Percentiles rank a stretch among this genome's conserved stretches.
These are phyloP conservation scores for Coemansia sp. DNA, from an alignment of 192 early-diverging fungal genomes.

Conservation along the genomic window DNA sequence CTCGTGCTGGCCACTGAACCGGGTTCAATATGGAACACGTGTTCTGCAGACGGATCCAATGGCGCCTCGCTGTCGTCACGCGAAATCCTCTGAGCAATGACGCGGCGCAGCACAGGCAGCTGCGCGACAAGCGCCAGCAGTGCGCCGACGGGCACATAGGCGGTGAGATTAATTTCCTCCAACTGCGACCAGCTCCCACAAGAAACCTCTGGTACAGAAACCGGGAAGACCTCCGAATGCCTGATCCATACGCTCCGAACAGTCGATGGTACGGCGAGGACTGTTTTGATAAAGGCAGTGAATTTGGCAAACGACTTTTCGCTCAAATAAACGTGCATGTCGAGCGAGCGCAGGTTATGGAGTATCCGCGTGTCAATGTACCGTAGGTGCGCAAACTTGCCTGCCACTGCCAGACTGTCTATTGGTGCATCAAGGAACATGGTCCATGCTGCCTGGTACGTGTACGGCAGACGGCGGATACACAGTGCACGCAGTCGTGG, in stretches of 20 bases:
- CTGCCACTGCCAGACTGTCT: constrained; percentile 16
- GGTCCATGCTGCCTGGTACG: constrained; percentile 31
- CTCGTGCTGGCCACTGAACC: constrained; percentile 1
- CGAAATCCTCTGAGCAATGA: constrained; percentile 32
- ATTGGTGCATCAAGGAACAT: constrained; percentile 42
- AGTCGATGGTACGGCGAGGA: constrained; percentile 8
- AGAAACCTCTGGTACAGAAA: constrained; percentile 22
- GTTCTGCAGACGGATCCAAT: not conserved
- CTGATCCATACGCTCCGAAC: constrained; percentile 31
- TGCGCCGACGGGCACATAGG: constrained; percentile 19
- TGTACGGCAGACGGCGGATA: constrained; percentile 25
- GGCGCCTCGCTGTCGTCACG: constrained; percentile 13
- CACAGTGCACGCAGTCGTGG: constrained; percentile 11
- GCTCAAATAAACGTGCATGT: constrained; percentile 21
- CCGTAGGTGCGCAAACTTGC: constrained; percentile 30
- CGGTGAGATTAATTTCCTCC: constrained; percentile 24
- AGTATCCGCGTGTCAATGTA: constrained; percentile 18
- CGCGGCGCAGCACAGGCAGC: constrained; percentile 10
- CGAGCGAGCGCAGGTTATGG: constrained; percentile 4
- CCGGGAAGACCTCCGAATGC: constrained; percentile 25
- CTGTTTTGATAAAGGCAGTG: constrained; percentile 13
- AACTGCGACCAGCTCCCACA: constrained; percentile 22
- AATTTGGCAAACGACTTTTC: constrained; percentile 13
- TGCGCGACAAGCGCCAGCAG: constrained; percentile 20
- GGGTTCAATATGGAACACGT: not conserved